Conservation (phyloP, 306 rosid species). For the Castanea sativa region DNA sequence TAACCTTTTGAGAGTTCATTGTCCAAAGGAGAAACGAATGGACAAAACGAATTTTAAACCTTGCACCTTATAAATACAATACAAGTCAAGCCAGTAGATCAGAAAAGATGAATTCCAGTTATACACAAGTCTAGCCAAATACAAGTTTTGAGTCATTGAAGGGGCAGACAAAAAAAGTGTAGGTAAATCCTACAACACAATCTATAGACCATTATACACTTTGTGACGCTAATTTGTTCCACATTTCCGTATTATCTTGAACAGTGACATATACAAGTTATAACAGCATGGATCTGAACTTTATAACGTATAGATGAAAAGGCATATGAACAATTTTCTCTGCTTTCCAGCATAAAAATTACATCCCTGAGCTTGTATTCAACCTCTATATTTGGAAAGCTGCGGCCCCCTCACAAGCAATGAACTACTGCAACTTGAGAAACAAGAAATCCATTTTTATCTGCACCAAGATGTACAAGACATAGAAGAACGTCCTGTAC, state of each 20-base stretch:
- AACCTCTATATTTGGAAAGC: slow-evolving; percentile 21
- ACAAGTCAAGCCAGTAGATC: neutral
- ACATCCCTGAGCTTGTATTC: slow-evolving; percentile 30
- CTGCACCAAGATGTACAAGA: slow-evolving; percentile 25
- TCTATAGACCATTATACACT: neutral
- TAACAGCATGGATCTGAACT: neutral
- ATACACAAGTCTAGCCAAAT: neutral
- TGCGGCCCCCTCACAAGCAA: slow-evolving; percentile 10
- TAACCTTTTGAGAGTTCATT: neutral
- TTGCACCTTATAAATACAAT: neutral
- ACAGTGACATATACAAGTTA: neutral
- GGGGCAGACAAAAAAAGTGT: neutral
- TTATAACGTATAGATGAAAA: neutral
- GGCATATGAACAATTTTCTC: neutral
- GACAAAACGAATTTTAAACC: neutral
- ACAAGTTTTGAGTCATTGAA: neutral
- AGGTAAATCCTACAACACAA: neutral
- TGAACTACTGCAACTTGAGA: slow-evolving; percentile 23
- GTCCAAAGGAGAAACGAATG: neutral
- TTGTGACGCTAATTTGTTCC: neutral
- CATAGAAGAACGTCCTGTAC: slow-evolving; percentile 28
- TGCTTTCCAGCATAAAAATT: slow-evolving; percentile 29
- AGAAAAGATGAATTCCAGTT: neutral
- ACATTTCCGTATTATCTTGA: neutral
- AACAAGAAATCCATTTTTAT: slow-evolving; percentile 1